Evolutionary conservation across 2,329 filamentous ascomycete genomes (phyloP).

Genomic region (Verticillium zaregamsianum): DNA sequence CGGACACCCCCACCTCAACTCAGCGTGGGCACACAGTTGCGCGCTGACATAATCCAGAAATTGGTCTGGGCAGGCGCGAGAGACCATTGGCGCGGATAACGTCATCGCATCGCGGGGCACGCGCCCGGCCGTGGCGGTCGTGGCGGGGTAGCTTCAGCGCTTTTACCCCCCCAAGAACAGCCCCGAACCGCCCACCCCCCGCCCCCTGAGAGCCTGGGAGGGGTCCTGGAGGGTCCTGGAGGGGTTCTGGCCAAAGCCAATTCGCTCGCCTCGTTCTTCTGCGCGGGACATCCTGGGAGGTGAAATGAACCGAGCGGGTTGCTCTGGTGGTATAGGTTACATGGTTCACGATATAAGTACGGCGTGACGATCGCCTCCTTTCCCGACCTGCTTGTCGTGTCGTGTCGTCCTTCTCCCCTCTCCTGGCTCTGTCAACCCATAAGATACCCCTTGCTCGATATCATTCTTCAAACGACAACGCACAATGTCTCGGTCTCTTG

Average conservation of each 20-base stretch:
- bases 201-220: background rate
- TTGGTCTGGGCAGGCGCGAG: background rate
- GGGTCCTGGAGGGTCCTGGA: background rate
- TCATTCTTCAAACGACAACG: background rate
- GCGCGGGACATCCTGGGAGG: background rate
- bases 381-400: background rate
- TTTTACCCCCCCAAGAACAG: background rate
- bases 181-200: no score
- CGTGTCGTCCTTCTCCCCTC: background rate
- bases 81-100: background rate
- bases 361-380: background rate
- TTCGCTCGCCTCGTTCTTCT: background rate
- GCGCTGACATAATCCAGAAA: background rate
- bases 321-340: background rate
- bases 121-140: background rate
- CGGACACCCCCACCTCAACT: no score
- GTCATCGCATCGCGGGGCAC: background rate
- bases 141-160: background rate
- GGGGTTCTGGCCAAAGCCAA: background rate
- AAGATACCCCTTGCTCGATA: background rate
- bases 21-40: background rate
- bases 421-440: background rate
- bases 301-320: background rate
- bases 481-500: slow-evolving; percentile 42
- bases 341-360: background rate